Evolutionary conservation across 2,329 filamentous ascomycete species (phyloP), one percentile per base, ranked within the genome.

Genomic region (Penicillium sp.): DNA sequence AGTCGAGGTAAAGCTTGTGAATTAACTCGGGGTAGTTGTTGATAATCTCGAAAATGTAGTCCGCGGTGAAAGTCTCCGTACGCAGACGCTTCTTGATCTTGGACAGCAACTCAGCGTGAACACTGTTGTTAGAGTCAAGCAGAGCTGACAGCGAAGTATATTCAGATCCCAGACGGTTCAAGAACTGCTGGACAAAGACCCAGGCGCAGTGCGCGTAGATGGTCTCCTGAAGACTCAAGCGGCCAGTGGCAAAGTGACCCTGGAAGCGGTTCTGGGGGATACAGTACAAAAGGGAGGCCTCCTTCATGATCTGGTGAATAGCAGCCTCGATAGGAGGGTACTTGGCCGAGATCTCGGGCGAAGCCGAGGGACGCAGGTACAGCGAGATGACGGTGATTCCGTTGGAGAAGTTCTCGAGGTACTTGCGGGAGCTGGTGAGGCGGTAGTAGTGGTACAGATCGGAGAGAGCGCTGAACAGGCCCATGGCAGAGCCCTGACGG

Each of bases 371-470:
- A 68, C 90, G 89, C 63, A 99, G 85, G 79, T 99, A 99, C 65
- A 97, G 87, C 70, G 93, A 97, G 85, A 98, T 96, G 78, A 98
- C 91, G 15, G 92, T 96, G 76, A 97, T 96, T 65, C 95, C 95
- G 78, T 99, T 99, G 74, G 93, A 95, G 84, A 99, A 99, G 81
- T 98, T 95, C 81, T 99, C 92, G 53, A 99, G 91, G 75, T 99
- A 99, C 82, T 99, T 99, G 71, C 95, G 87, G 30, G 95, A 95
- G 73, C 92, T 96, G 2, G 95, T 99, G 64, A 98, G 86, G 47
- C 95, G 94, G 75, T 99, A 99, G 86, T 97, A 98, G 82, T 99
- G 95, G 83, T 99, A 99, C 40, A 99, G 84, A 77, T 98, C 93
- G 67, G 92, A 96, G 71, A 99, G 82, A 30, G 95, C 93, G 70